These are phyloP conservation scores for Colletotrichum truncatum DNA, from an alignment of 2,329 filamentous ascomycete species.

Conservation along the genomic window DNA sequence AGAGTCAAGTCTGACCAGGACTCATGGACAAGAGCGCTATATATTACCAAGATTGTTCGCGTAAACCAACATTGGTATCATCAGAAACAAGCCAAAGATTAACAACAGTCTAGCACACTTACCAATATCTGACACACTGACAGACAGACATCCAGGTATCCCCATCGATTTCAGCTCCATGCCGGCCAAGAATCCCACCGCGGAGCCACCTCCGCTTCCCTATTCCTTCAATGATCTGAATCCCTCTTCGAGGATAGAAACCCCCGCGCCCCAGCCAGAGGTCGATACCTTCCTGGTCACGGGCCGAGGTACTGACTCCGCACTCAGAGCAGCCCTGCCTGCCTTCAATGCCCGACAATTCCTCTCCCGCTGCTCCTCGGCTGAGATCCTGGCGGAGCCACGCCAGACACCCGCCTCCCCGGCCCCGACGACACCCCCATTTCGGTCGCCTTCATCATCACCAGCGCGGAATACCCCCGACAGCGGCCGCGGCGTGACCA, in stretches of 20 bases:
- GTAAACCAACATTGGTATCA: neutral
- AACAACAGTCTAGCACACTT: neutral
- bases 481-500: neutral
- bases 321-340: neutral
- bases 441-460: neutral
- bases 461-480: neutral
- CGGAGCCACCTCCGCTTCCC: neutral
- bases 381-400: constrained; percentile 1
- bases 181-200: neutral
- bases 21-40: neutral
- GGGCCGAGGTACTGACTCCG: neutral
- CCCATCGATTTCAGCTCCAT: too few relatives aligned
- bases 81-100: neutral
- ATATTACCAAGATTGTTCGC: neutral
- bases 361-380: neutral
- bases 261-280: too few relatives aligned
- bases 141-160: too few relatives aligned
- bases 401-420: neutral
- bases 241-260: too few relatives aligned
- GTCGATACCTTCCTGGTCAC: too few relatives aligned
- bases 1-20: neutral
- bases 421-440: neutral
- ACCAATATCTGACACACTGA: too few relatives aligned
- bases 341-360: neutral
- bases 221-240: too few relatives aligned